phyloP scores from a whole-genome alignment of 768 basidiomycete genomes.

The Pisolithus albus region DNA sequence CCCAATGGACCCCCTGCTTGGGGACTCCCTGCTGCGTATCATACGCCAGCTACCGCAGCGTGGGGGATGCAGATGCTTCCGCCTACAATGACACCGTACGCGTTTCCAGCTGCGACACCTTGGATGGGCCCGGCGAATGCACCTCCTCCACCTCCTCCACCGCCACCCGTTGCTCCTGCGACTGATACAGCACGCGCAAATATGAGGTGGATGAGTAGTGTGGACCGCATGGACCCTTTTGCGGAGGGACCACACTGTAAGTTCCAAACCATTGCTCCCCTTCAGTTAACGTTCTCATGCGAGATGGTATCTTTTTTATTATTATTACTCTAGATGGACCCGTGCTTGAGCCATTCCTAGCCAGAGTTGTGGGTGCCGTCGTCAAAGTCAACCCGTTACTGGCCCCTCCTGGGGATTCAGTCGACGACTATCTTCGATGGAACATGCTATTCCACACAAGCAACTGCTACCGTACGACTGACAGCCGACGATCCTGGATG shows the following conservation, averaged over 20 bases:
- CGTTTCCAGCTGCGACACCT: neutral
- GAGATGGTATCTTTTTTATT: slow-evolving; percentile 3
- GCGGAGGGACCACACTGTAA: slow-evolving; percentile 38
- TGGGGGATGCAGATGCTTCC: slow-evolving; percentile 11
- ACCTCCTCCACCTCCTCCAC: neutral
- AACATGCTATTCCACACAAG: slow-evolving; percentile 65
- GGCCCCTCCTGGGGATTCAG: slow-evolving; percentile 35
- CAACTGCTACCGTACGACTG: slow-evolving; percentile 56
- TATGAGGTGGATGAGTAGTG: slow-evolving; percentile 24
- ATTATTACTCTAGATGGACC: slow-evolving; percentile 47
- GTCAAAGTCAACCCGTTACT: slow-evolving; percentile 59
- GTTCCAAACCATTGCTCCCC: slow-evolving; percentile 10
- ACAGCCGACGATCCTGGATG: slow-evolving; percentile 58
- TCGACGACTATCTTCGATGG: slow-evolving; percentile 56
- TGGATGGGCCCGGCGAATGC: slow-evolving; percentile 14
- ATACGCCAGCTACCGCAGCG: slow-evolving; percentile 1
- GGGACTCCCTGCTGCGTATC: slow-evolving; percentile 5
- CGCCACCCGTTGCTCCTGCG: slow-evolving; percentile 11
- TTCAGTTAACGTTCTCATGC: slow-evolving; percentile 7
- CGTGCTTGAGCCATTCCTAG: slow-evolving; percentile 56
- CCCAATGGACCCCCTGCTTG: slow-evolving; percentile 20
- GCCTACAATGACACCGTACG: slow-evolving; percentile 15
- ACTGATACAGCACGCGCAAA: slow-evolving; percentile 22
- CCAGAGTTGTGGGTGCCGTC: slow-evolving; percentile 40
- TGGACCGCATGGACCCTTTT: slow-evolving; percentile 31